Evolutionary conservation across 2,329 filamentous ascomycete species (phyloP), one percentile per base, ranked within the genome.

Genomic region (Neopestalotiopsis sp.): DNA sequence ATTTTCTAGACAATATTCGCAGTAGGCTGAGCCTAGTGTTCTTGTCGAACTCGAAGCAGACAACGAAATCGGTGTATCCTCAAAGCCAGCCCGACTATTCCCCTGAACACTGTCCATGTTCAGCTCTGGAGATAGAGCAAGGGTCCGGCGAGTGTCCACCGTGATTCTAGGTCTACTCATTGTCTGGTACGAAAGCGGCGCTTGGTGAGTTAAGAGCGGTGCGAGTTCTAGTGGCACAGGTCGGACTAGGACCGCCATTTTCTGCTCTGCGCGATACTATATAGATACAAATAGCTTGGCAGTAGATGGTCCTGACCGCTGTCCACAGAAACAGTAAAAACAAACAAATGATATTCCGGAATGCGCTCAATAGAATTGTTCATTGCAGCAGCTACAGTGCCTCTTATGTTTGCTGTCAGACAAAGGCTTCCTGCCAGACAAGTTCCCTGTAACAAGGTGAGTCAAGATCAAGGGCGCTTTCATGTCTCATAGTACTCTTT

Each of bases 11-110:
- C 59, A 62, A 24, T 38, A 62, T 5, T 62, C 59, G 34, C 59
- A 62, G 5, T 20, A 52, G 7, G 45, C 45, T 17, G 45, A 52
- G 2, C 20, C 20, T 24, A 20, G 45, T 4, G 45, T n/a, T 42
- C 32, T 34, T 1, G 34, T 62, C 32, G 59, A 62, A 42, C 28
- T 38, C 4, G 30, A 6, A 10, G 59, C 30, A 6, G 59, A 62
- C n/a, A 62, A 20, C 6, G 34, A 38, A 38, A 62, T 62, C 10
- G 59, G 59, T 10, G 59, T 38, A 30, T 62, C 30, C 59, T 62
- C 59, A 62, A 62, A 40, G 4, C 59, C 59, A 24, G 59, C 30
- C 40, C 59, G 30, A 62, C 59, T 62, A 30, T 62, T 62, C n/a
- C 59, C 59, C 10, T 62, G 59, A 20, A 62, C 17, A 62, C n/a